Percentiles rank a stretch among this genome's conserved stretches.
Conservation (phyloP, 202 grass and related monocot species). For the Hordeum pubiflorum region DNA sequence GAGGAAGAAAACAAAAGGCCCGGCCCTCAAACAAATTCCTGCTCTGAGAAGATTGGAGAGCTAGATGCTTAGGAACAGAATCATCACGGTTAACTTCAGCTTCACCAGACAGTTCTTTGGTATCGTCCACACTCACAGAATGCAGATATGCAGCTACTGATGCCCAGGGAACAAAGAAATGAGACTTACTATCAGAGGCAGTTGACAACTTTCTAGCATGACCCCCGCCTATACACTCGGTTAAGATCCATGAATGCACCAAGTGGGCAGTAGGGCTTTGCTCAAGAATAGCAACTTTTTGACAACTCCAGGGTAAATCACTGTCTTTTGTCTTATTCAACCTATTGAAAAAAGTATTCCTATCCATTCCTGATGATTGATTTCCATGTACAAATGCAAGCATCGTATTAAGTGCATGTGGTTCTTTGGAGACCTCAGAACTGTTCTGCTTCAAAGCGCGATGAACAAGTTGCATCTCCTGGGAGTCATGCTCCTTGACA, state of each 20-base stretch:
- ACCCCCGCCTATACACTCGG: conserved; percentile 83
- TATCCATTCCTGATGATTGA: conserved; percentile 62
- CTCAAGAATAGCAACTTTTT: conserved; percentile 71
- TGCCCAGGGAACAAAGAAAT: conserved; percentile 94
- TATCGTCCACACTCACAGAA: conserved; percentile 61
- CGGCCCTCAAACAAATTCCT: conserved; percentile 68
- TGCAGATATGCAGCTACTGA: conserved; percentile 91
- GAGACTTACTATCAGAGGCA: conserved; percentile 55
- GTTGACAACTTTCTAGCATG: conserved; percentile 74
- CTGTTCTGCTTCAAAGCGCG: conserved; percentile 56
- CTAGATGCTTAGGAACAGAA: conserved; percentile 42
- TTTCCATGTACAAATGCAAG: conserved; percentile 75
- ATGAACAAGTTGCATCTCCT: conserved; percentile 77
- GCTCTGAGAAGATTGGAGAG: conserved; percentile 34
- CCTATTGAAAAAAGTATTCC: conserved; percentile 74
- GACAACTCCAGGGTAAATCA: conserved; percentile 83
- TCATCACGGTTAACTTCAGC: conserved; percentile 46
- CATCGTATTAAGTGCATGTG: conserved; percentile 60
- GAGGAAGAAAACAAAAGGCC: conserved; percentile 93
- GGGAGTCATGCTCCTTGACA: conserved; percentile 66
- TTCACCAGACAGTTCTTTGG: conserved; percentile 47
- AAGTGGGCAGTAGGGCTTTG: conserved; percentile 39
- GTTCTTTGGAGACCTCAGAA: conserved; percentile 47
- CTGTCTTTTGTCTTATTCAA: conserved; percentile 77
- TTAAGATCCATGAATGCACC: conserved; percentile 79